Base-by-base conservation (phyloP, 169 alveolate genomes). In the Eimeria acervulina region DNA sequence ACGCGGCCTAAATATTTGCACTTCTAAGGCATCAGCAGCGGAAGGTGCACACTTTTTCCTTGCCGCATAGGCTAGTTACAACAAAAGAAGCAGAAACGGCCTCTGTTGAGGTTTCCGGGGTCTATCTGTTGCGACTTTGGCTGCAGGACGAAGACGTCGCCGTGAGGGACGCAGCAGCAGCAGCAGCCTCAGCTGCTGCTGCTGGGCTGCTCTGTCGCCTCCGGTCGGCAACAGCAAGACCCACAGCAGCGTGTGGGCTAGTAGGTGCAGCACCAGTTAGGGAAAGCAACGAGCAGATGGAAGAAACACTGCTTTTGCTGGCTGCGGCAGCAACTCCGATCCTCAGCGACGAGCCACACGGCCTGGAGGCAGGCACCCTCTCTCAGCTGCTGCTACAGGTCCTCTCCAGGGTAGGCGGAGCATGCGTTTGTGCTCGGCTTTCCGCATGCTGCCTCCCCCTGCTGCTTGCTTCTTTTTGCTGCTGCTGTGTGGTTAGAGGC, bases 301-400 rank as follows among this genome's bases (percentile, higher is more conserved):
- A 52, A 15, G 76, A 84, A 23, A 38, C 28, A 13, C 78, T 13
- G 92, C 61, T 52, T 38, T 55, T 84, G 36, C 55, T 55, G 55
- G 78, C 92, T 26, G 92, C 76, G 36, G 92, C 92, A 51, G 92
- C 92, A 84, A 84, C 15, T 66, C 92, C 92, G 33, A 66, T 42
- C 63, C 52, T 52, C 76, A 84, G 92, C 92, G 31, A 28, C 33
- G 92, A 84, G 51, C 92, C 92, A 12, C 92, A 84, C 76, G 92
- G 92, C 61, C 40, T 84, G 36, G 92, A 84, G 78, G 92, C 92
- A 40, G 92, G 92, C n/a, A 19, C 78, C 13, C 92, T 84, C 76
- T 51, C 19, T 28, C 92, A 84, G 92, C 76, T 84, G 92, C 76
- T 84, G 76, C 72, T 84, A 59, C 70, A 52, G 72, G 6, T 84